phyloP scores from a whole-genome alignment of 2,329 filamentous ascomycete species.

The Keithomyces neogunnii region DNA sequence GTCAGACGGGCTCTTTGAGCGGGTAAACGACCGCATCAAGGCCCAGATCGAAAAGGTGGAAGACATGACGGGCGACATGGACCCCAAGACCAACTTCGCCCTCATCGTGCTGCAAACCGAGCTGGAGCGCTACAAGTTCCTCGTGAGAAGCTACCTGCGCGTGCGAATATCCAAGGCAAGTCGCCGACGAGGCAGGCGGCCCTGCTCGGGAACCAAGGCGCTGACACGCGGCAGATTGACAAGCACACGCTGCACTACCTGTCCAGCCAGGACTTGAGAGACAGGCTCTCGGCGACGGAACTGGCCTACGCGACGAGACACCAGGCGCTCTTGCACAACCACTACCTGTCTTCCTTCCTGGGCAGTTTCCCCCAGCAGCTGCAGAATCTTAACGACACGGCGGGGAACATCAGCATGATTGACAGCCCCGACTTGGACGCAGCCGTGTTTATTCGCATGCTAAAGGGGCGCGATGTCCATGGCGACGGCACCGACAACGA shows the following conservation, averaged over 20 bases:
- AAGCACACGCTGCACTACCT: constrained; percentile 68
- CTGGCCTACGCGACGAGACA: constrained; percentile 76
- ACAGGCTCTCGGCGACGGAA: constrained; percentile 68
- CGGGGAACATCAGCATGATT: constrained; percentile 86
- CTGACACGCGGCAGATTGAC: constrained; percentile 52
- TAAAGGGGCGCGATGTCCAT: constrained; percentile 51
- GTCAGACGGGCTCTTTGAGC: constrained; percentile 67
- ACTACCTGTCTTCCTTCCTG: constrained; percentile 82
- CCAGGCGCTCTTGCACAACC: constrained; percentile 72
- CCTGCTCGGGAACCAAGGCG: neutral
- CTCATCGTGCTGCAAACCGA: constrained; percentile 96
- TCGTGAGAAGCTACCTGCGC: constrained; percentile 75
- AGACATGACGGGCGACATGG: constrained; percentile 74
- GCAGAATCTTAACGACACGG: constrained; percentile 82
- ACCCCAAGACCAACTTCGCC: constrained; percentile 83
- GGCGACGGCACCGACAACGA: constrained; percentile 58
- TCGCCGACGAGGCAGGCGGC: too few species aligned
- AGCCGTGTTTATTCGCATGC: constrained; percentile 74
- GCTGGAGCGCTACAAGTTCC: constrained; percentile 86
- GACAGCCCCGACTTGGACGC: constrained; percentile 74
- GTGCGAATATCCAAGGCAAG: constrained; percentile 78
- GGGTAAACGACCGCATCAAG: constrained; percentile 66
- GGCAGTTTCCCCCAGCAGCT: constrained; percentile 69
- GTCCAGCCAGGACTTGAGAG: constrained; percentile 42
- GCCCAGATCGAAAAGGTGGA: constrained; percentile 63